These are phyloP conservation scores for Podaxis carcinomalis DNA, from an alignment of 768 basidiomycete genomes.

Conservation along the genomic window DNA sequence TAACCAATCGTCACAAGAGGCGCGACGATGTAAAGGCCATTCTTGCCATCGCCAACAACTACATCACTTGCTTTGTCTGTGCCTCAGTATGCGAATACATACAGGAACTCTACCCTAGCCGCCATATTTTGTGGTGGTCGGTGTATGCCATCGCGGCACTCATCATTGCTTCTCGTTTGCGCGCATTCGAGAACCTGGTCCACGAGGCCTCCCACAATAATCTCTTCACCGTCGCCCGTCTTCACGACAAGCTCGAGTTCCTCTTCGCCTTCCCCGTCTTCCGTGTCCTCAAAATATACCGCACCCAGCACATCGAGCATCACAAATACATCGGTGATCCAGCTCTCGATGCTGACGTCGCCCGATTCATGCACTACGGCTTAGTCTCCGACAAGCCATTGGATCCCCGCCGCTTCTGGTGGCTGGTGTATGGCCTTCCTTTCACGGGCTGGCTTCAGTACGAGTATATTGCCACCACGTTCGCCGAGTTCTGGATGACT, in stretches of 20 bases:
- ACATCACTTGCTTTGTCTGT: constrained; percentile 5
- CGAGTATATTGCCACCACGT: constrained; percentile 2
- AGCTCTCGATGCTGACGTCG: constrained; percentile 1
- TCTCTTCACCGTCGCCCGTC: constrained; percentile 1
- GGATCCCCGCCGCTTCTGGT: not conserved
- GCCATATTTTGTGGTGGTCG: not conserved
- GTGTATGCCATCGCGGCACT: not conserved
- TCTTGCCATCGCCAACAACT: constrained; percentile 4
- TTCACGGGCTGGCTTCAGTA: constrained; percentile 2
- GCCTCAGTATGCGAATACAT: constrained; percentile 3
- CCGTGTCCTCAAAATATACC: constrained; percentile 6
- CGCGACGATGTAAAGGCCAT: constrained; percentile 3
- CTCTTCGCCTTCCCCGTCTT: constrained; percentile 7
- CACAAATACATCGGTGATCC: constrained; percentile 8
- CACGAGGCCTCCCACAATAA: constrained; percentile 8
- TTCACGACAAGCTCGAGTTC: constrained; percentile 6
- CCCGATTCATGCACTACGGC: constrained; percentile 6
- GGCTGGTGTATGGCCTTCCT: constrained; percentile 7
- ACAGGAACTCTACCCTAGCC: not conserved
- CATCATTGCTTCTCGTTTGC: constrained; percentile 4
- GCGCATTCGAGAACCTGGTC: constrained; percentile 4
- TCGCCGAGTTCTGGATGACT: constrained; percentile 7
- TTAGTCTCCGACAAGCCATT: constrained; percentile 4
- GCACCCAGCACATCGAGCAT: constrained; percentile 4
- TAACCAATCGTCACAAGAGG: constrained; percentile 2